Percentiles rank a stretch among this genome's conserved stretches.
Evolutionary conservation across 192 early-diverging fungal genomes (phyloP).

Genomic region (Dispira simplex): DNA sequence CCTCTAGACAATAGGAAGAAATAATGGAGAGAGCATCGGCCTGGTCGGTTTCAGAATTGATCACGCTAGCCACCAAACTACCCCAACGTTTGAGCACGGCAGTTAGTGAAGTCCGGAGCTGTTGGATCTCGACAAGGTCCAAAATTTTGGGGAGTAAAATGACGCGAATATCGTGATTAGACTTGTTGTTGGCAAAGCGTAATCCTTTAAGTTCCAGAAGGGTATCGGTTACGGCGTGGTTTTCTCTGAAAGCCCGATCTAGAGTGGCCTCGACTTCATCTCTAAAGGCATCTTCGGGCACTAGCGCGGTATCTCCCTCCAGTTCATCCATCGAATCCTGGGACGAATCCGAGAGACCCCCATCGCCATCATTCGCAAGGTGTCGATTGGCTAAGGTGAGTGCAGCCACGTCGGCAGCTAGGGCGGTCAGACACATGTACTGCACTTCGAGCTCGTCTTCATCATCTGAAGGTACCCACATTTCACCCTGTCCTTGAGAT

Average conservation of each 20-base stretch:
- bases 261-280: conserved; percentile 43
- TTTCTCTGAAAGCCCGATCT: conserved; percentile 63
- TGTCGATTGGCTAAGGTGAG: neutral
- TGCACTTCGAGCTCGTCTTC: conserved; percentile 12
- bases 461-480: conserved; percentile 12
- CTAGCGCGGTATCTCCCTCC: conserved; percentile 24
- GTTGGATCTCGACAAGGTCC: conserved; percentile 34
- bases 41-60: conserved; percentile 55
- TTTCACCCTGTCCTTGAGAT: neutral
- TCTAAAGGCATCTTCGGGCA: conserved; percentile 12
- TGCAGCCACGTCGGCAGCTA: conserved; percentile 3
- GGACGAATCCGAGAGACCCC: neutral
- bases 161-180: conserved; percentile 59
- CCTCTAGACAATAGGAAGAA: conserved; percentile 34
- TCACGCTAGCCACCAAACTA: conserved; percentile 46
- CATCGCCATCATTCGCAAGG: neutral
- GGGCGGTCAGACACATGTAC: conserved; percentile 8
- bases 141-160: conserved; percentile 60
- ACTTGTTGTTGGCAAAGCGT: conserved; percentile 73
- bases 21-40: conserved; percentile 38
- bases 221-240: conserved; percentile 55
- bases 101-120: conserved; percentile 23
- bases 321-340: conserved; percentile 17
- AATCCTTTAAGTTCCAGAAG: conserved; percentile 74
- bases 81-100: conserved; percentile 47